Base-by-base conservation (phyloP, 2,329 filamentous ascomycete species). In the Pyrenophora teres region DNA sequence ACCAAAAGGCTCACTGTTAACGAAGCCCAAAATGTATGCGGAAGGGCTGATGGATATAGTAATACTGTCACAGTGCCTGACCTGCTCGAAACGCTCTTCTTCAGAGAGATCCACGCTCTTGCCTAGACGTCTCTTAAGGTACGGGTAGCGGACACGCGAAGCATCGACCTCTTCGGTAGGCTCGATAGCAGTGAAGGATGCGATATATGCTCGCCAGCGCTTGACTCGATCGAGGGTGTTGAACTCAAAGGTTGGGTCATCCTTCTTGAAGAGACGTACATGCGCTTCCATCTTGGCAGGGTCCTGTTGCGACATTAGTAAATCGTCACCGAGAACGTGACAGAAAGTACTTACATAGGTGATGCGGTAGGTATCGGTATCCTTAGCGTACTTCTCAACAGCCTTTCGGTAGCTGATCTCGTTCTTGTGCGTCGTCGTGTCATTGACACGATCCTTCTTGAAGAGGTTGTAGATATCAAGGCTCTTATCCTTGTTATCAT, bases 131-230 rank as follows among this genome's bases (percentile, higher is more conserved):
- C 77, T 70, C 58, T 74, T 77, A 39, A 79, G 68, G 52, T 77
- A 74, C 0, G 77, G 76, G 8, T 71, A 65, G 23, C 64, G 58
- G n/a, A 79, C 66, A 12, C 62, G 60, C 25, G 53, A 57, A 40
- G 54, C 50, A 40, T 69, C 64, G 8, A 80, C 68, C 37, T 74
- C 73, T 46, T 77, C 80, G 0, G 94, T 99, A 2, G 90, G 89
- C 67, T 96, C 91, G 19, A 92, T 83, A 57, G 91, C 90, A 61
- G 91, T 89, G 74, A 89, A 97, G 0, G 92, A 92, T 15, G 93
- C 92, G 50, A 96, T 90, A 71, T 99, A 99, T 77, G 95, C 96
- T 64, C 93, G 90, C 94, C 94, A 99, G 33, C 86, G 78, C 56
- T 81, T 81, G 59, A 85, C 81, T 3, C 78, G 75, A 45, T 79